Conservation (phyloP, 768 basidiomycete species). For the Gyrodon lividus region DNA sequence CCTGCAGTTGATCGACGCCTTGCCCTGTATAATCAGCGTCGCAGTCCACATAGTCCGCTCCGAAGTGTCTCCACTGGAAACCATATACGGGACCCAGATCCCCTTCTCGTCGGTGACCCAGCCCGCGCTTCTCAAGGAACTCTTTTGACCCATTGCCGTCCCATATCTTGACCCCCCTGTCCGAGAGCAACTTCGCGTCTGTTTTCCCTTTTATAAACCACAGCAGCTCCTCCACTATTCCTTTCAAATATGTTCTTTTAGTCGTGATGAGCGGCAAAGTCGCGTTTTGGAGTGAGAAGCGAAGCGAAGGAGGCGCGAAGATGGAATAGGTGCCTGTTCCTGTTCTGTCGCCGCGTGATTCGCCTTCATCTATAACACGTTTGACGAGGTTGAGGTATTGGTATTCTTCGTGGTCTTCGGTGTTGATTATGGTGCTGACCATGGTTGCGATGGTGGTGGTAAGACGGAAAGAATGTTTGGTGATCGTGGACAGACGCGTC, state of each 20-base stretch:
- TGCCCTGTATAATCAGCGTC: slow-evolving; percentile 75
- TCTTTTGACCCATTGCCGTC: slow-evolving; percentile 91
- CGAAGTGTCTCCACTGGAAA: slow-evolving; percentile 96
- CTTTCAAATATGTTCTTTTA: slow-evolving; percentile 89
- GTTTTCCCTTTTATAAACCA: slow-evolving; percentile 92
- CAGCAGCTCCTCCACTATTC: slow-evolving; percentile 89
- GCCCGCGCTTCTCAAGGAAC: slow-evolving; percentile 81
- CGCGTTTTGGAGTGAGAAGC: slow-evolving; percentile 78
- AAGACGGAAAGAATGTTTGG: background rate
- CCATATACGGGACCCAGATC: slow-evolving; percentile 98
- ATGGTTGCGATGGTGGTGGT: slow-evolving; percentile 5
- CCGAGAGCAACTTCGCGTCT: slow-evolving; percentile 70
- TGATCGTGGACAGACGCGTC: slow-evolving; percentile 4
- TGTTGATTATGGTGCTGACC: background rate
- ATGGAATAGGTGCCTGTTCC: slow-evolving; percentile 91
- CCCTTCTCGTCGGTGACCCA: slow-evolving; percentile 83
- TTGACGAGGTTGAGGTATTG: slow-evolving; percentile 88
- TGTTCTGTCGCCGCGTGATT: slow-evolving; percentile 83
- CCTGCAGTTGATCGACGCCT: slow-evolving; percentile 88
- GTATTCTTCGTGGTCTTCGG: slow-evolving; percentile 66
- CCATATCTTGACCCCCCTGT: slow-evolving; percentile 94
- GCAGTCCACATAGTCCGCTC: slow-evolving; percentile 75
- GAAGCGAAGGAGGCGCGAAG: slow-evolving; percentile 87
- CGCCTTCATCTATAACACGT: slow-evolving; percentile 73
- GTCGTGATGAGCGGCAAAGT: slow-evolving; percentile 91